Conservation (phyloP, 1,139 yeast genomes). For the Debaryomycetaceae sp. region DNA sequence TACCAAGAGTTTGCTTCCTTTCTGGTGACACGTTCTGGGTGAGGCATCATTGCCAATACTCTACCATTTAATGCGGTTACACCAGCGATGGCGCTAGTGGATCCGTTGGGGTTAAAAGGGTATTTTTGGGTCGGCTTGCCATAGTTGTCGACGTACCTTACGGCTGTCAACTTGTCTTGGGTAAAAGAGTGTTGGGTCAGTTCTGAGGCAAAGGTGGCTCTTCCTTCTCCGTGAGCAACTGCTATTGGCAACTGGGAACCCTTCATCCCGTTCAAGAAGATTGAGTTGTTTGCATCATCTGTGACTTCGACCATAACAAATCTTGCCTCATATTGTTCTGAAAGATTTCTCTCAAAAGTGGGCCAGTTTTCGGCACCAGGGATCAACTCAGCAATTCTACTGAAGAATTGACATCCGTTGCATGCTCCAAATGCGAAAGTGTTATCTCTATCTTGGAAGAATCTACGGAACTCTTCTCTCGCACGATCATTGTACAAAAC, state of each 20-base stretch:
- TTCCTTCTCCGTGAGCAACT: slow-evolving; percentile 99
- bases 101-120: slow-evolving; percentile 97
- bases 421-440: slow-evolving; percentile 99
- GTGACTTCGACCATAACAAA: slow-evolving; percentile 82
- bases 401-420: slow-evolving; percentile 96
- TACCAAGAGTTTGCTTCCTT: slow-evolving; percentile 89
- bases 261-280: slow-evolving; percentile 86
- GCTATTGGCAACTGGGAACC: slow-evolving; percentile 93
- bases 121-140: slow-evolving; percentile 78
- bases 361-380: slow-evolving; percentile 99
- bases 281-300: slow-evolving; percentile 55
- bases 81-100: slow-evolving; percentile 92
- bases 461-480: slow-evolving; percentile 69
- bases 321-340: slow-evolving; percentile 98
- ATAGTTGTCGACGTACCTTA: slow-evolving; percentile 86
- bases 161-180: slow-evolving; percentile 52
- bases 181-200: slow-evolving; percentile 44
- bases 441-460: slow-evolving; percentile 82
- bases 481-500: slow-evolving; percentile 83
- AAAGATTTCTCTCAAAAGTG: slow-evolving; percentile 81
- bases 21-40: slow-evolving; percentile 94
- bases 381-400: slow-evolving; percentile 81
- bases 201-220: slow-evolving; percentile 62
- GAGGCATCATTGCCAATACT: slow-evolving; percentile 99
- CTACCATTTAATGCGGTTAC: slow-evolving; percentile 87